Evolutionary conservation across 1,284 basidiomycete genomes (phyloP), one percentile per base, ranked within the genome.

Genomic region (Mycena citricolor): DNA sequence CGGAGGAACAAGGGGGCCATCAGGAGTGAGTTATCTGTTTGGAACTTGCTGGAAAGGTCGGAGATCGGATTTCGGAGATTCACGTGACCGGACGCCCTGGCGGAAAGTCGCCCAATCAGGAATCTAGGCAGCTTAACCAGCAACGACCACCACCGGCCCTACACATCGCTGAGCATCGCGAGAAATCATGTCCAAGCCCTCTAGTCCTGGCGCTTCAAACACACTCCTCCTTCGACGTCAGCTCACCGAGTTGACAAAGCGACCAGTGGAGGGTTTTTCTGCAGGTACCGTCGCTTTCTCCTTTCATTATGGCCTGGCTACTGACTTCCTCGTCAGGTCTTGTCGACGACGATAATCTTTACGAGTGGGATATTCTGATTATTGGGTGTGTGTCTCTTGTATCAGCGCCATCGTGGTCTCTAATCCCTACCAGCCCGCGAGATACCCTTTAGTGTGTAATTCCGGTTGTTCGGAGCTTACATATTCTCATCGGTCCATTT

Each of bases 341-440:
- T 42, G 91, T 94, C 30, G 91, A 95, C 61, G 94, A 97, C 53
- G 79, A 83, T 66, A 94, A 97, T 68, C 71, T 97, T 12, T 89
- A 87, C 45, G 92, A 95, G 70, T 97, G 93, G 94, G 90, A 94
- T 54, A 78, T 97, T 59, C 75, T 94, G 60, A 85, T 95, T 54
- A 94, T 95, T 61, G 92, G 92, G 92, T 93, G 52, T 57, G 85
- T 72, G 24, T 24, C 30, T 39, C 10, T 38, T 10, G 26, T 28
- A 37, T 42, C 17, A 11, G 39, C 24, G 17, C 45, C 32, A 39
- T 14, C 42, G 32, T 42, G 29, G 57, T 62, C 56, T 60, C 57
- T 49, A 34, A 52, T 47, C 37, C 49, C 43, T 14, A 53, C 33
- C 50, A 94, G 92, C 11, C 91, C 92, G 32, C 77, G 83, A 23